A percentile compares a stretch with the other conserved stretches of the same genome.
Evolutionary conservation across 495 filamentous ascomycete genomes (phyloP).

Genomic region (Daldinia loculata): DNA sequence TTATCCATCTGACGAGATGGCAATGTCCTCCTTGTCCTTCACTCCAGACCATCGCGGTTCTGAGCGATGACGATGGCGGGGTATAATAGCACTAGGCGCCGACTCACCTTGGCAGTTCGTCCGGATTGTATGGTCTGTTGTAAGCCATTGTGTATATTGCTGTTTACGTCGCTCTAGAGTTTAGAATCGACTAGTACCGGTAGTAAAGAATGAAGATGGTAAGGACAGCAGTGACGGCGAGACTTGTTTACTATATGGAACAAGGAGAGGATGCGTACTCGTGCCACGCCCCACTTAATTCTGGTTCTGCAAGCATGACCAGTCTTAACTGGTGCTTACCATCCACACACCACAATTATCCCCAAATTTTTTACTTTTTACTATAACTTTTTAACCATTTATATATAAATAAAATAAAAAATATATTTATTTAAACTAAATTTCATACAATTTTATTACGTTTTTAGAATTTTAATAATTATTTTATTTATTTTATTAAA

Average conservation of each 20-base stretch:
- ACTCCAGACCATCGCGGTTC: conserved; percentile 18
- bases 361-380: no score
- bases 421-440: no score
- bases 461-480: no score
- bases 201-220: conserved; percentile 10
- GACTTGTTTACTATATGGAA: conserved; percentile 24
- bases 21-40: not conserved
- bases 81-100: conserved; percentile 18
- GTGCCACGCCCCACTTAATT: no score
- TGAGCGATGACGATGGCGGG: conserved; percentile 34
- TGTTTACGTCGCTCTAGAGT: conserved; percentile 13
- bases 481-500: no score
- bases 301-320: no score
- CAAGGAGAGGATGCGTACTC: conserved; percentile 27
- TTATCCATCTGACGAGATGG: conserved; percentile 24
- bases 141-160: conserved; percentile 77
- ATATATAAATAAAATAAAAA: no score
- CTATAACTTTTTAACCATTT: no score
- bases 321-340: no score
- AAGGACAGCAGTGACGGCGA: conserved; percentile 11
- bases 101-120: conserved; percentile 93
- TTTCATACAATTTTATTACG: no score
- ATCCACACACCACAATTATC: no score
- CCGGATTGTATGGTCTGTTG: conserved; percentile 92
- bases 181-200: not conserved